These are phyloP conservation scores for Colletotrichum sp. DNA, from an alignment of 2,329 filamentous ascomycete species.

Conservation along the genomic window DNA sequence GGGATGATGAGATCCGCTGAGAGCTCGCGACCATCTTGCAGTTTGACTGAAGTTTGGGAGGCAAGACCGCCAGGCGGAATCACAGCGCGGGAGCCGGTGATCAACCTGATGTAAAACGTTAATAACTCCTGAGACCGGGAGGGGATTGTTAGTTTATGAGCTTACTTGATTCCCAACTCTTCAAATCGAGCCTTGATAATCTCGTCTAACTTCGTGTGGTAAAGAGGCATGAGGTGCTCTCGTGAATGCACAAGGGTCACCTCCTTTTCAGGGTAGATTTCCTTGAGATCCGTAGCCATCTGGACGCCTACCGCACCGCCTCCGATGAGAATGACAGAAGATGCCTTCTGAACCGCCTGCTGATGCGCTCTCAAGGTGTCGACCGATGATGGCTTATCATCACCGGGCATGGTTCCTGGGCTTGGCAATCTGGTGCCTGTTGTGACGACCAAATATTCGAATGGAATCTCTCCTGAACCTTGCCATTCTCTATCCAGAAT, in stretches of 20 bases:
- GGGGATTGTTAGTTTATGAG: fast-evolving
- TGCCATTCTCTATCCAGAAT: constrained; percentile 8
- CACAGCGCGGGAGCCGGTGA: background rate
- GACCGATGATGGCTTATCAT: constrained; percentile 24
- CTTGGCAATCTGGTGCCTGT: background rate
- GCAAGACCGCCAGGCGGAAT: background rate
- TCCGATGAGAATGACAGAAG: constrained; percentile 39
- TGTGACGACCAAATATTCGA: background rate
- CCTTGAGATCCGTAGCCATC: constrained; percentile 52
- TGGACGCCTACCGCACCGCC: constrained; percentile 56
- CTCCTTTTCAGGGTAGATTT: constrained; percentile 47
- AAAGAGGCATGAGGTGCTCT: constrained; percentile 36
- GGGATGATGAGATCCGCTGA: background rate
- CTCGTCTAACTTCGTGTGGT: constrained; percentile 4
- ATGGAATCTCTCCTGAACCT: background rate
- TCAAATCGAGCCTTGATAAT: background rate
- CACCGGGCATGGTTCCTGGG: background rate
- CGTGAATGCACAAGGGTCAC: constrained; percentile 55
- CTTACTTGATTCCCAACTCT: background rate
- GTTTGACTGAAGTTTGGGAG: background rate
- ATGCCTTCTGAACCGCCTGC: constrained; percentile 19
- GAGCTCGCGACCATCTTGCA: background rate
- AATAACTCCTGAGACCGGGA: background rate
- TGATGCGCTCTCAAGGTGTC: constrained; percentile 35
- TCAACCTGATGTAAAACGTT: background rate